phyloP scores from a whole-genome alignment of 306 rosid species.

The Rosa rugosa region DNA sequence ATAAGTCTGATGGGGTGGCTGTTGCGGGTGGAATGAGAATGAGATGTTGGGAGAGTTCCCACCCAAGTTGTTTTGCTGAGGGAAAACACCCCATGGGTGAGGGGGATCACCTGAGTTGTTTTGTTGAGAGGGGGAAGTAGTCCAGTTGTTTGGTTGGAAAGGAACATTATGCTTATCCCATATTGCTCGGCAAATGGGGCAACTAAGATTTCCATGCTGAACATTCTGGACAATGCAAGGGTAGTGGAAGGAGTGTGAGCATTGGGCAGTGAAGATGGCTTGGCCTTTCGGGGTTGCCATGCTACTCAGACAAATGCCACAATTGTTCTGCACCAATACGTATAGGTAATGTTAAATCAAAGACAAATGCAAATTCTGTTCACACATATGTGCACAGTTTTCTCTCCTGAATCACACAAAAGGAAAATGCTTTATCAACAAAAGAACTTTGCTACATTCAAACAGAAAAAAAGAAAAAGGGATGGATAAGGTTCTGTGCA shows the following conservation, averaged over 20 bases:
- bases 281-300: neutral
- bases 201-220: conserved; percentile 13
- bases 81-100: neutral
- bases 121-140: neutral
- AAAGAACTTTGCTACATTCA: neutral
- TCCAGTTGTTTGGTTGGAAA: conserved; percentile 11
- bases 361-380: neutral
- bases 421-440: neutral
- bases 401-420: neutral
- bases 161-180: conserved; percentile 7
- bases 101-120: neutral
- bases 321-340: conserved; percentile 11
- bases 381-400: neutral
- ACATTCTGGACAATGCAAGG: conserved; percentile 14
- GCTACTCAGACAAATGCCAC: conserved; percentile 19
- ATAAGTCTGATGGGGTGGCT: neutral
- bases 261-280: conserved; percentile 17
- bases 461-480: neutral
- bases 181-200: conserved; percentile 12
- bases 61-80: neutral
- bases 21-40: neutral
- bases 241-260: conserved; percentile 20
- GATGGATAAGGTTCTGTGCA: neutral
- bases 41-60: neutral
- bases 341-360: neutral